A percentile compares a stretch with the other conserved stretches of the same genome.
These are phyloP conservation scores for Neonectria neomacrospora DNA, from an alignment of 2,329 filamentous ascomycete species.

Conservation along the genomic window DNA sequence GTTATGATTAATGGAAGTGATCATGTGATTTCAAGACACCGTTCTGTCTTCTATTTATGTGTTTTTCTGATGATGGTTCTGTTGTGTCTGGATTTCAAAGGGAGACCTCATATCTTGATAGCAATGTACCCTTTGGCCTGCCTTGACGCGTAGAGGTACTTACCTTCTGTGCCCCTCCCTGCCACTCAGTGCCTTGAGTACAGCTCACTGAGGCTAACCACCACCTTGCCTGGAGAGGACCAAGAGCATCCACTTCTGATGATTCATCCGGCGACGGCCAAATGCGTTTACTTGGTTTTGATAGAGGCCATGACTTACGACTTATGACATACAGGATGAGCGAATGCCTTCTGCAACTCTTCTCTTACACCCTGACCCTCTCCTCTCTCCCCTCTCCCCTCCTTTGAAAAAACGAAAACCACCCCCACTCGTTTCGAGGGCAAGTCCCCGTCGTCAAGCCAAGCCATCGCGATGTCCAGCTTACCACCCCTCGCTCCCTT, in stretches of 20 bases:
- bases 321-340: conserved; percentile 8
- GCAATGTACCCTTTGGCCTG: neutral
- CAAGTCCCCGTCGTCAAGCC: neutral
- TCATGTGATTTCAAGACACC: no score
- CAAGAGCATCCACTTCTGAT: conserved; percentile 47
- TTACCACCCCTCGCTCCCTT: conserved; percentile 83
- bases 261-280: conserved; percentile 55
- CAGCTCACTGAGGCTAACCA: conserved; percentile 7
- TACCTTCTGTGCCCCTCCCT: neutral
- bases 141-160: neutral
- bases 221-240: conserved; percentile 21
- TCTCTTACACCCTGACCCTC: neutral
- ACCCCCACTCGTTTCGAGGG: neutral
- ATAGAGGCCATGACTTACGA: conserved; percentile 12
- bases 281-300: conserved; percentile 14
- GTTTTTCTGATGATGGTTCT: neutral
- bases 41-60: no score
- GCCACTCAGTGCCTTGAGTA: neutral
- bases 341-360: neutral
- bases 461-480: conserved; percentile 50
- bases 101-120: neutral
- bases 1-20: neutral
- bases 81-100: neutral
- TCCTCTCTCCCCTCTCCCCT: neutral
- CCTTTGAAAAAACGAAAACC: neutral